Base-by-base conservation (phyloP, 2,329 filamentous ascomycete genomes). In the Fusarium odoratissimum region DNA sequence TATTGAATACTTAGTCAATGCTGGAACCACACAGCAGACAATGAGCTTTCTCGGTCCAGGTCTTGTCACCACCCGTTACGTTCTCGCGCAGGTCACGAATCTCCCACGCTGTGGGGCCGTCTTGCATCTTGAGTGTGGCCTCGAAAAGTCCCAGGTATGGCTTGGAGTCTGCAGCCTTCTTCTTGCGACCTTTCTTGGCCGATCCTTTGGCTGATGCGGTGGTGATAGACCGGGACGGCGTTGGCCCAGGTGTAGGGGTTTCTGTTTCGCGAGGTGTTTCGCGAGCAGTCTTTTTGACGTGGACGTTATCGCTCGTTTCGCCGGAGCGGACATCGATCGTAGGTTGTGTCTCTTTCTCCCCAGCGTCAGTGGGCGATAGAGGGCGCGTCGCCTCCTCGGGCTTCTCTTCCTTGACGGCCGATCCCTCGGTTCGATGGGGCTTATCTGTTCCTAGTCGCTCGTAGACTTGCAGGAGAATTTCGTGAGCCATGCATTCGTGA, bases 401-500 rank as follows among this genome's bases (percentile, higher is more conserved):
- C 49, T 81, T 81, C 37, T 83, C 82, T 17, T 81, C 78, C 75
- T 86, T 84, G 16, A 84, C 82, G 37, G 81, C 76, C 60, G 81
- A 58, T n/a, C 79, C 80, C 25, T 80, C 76, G 17, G 80, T 74
- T 44, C 82, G 78, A 73, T 89, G 86, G 6, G 88, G 87, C 70
- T 84, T 87, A 64, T 86, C 83, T 56, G 79, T 82, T 41, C 88
- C 87, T 12, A 90, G 81, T 59, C 83, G 83, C 35, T 85, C 81
- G 76, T 83, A 89, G 1, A 87, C 85, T 35, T 83, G 82, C 75
- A 83, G 80, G 17, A 91, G 82, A 8, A 86, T 84, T 19, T 89
- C 86, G 73, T 90, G 85, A 37, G 85, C 82, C n/a, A 92, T 82
- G 73, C 90, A 92, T 49, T 90, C 86, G 62, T 89, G 85, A 73